Evolutionary conservation across 2,329 filamentous ascomycete species (phyloP).

Genomic region (Colletotrichum noveboracense): DNA sequence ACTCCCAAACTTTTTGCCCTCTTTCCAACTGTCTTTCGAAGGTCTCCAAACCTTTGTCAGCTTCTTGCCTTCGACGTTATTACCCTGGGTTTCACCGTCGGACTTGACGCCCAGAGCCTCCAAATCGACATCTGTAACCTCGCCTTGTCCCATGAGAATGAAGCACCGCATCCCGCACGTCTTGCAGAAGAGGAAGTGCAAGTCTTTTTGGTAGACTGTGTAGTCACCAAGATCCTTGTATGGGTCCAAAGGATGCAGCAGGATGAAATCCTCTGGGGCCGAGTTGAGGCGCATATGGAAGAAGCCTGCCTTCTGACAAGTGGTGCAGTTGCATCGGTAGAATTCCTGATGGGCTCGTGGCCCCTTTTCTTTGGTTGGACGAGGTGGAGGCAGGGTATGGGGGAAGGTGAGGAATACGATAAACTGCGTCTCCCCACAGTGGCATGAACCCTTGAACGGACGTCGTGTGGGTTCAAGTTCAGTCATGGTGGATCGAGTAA

Average conservation of each 20-base stretch:
- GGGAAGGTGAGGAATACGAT: constrained; percentile 48
- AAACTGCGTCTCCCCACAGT: constrained; percentile 50
- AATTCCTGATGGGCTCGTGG: constrained; percentile 30
- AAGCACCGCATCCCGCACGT: constrained; percentile 51
- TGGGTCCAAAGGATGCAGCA: constrained; percentile 45
- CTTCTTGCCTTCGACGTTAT: background rate
- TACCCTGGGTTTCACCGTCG: background rate
- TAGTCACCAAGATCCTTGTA: constrained; percentile 46
- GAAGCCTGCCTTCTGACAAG: constrained; percentile 52
- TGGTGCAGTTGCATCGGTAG: constrained; percentile 53
- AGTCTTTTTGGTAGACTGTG: constrained; percentile 28
- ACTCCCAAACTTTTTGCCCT: constrained; percentile 22
- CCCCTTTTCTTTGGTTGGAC: background rate
- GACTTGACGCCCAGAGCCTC: constrained; percentile 15
- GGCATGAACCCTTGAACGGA: constrained; percentile 47
- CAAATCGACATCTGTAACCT: constrained; percentile 29
- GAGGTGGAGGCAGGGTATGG: constrained; percentile 19
- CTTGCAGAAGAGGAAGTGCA: constrained; percentile 51
- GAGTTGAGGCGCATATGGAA: constrained; percentile 47
- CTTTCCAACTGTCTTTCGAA: constrained; percentile 30
- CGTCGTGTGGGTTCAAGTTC: constrained; percentile 19
- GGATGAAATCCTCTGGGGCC: constrained; percentile 46
- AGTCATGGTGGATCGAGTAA: background rate
- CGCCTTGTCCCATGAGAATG: constrained; percentile 38
- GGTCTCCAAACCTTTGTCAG: constrained; percentile 33